These are phyloP conservation scores for Arabidopsis arenosa DNA, from an alignment of 345 rosid genomes.

Conservation along the genomic window DNA sequence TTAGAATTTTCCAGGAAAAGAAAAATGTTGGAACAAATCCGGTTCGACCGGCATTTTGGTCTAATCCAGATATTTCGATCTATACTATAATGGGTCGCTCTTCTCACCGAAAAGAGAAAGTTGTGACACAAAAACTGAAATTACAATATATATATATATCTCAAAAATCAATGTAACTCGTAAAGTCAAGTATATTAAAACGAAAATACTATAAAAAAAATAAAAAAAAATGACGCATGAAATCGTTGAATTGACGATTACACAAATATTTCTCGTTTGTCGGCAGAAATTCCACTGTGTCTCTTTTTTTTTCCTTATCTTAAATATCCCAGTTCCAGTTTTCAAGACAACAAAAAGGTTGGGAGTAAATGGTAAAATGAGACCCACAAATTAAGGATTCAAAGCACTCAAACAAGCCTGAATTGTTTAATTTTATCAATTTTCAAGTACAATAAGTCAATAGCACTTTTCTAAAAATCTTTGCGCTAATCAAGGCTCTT, in stretches of 20 bases:
- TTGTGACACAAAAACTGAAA: not conserved
- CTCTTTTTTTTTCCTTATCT: not conserved
- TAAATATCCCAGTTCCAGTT: slow-evolving; percentile 8
- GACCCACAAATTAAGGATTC: slow-evolving; percentile 46
- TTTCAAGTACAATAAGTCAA: slow-evolving; percentile 22
- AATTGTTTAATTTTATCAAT: not conserved
- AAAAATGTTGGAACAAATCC: not conserved
- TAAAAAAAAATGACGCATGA: slow-evolving; percentile 4
- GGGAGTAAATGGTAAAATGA: not conserved
- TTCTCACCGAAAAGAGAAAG: slow-evolving; percentile 1
- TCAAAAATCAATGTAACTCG: not conserved
- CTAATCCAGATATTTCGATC: slow-evolving; percentile 8
- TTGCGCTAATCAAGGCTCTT: slow-evolving; percentile 39
- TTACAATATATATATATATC: too few species aligned
- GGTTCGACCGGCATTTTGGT: slow-evolving; percentile 9
- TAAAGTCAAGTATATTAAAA: not conserved
- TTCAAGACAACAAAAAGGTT: slow-evolving; percentile 24
- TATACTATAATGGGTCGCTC: not conserved
- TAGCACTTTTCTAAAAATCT: slow-evolving; percentile 8
- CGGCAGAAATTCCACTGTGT: slow-evolving; percentile 33
- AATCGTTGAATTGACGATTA: slow-evolving; percentile 13
- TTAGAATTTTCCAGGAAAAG: not conserved
- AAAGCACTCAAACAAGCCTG: slow-evolving; percentile 10
- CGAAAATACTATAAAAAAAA: not conserved
- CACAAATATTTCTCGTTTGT: slow-evolving; percentile 25